Conservation (phyloP, 2,329 filamentous ascomycete species). For the Fusarium buharicum region DNA sequence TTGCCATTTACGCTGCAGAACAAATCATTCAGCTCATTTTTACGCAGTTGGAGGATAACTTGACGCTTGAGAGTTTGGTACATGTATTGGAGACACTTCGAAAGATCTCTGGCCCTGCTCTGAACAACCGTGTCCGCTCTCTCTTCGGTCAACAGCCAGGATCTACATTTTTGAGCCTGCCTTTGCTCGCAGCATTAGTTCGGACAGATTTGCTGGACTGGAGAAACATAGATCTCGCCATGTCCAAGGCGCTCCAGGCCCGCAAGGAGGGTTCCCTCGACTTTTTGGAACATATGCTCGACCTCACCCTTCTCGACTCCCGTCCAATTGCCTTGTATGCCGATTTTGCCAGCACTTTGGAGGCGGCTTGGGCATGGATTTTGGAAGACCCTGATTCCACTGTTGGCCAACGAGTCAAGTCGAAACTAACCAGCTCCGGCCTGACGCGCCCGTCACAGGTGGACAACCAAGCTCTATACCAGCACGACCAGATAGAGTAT, state of each 20-base stretch:
- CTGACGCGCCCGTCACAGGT: slow-evolving; percentile 53
- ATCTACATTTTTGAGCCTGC: slow-evolving; percentile 65
- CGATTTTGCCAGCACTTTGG: slow-evolving; percentile 85
- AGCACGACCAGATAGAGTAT: slow-evolving; percentile 89
- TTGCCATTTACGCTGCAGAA: slow-evolving; percentile 68
- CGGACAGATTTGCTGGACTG: slow-evolving; percentile 71
- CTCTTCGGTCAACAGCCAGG: slow-evolving; percentile 68
- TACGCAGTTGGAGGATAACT: slow-evolving; percentile 62
- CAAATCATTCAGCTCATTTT: slow-evolving; percentile 69
- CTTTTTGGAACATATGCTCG: slow-evolving; percentile 82
- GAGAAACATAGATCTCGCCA: slow-evolving; percentile 73
- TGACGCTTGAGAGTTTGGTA: slow-evolving; percentile 70
- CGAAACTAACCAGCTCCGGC: slow-evolving; percentile 62
- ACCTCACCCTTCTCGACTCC: slow-evolving; percentile 81
- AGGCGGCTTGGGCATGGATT: slow-evolving; percentile 84
- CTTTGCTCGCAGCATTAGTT: slow-evolving; percentile 66
- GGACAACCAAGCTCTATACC: slow-evolving; percentile 63
- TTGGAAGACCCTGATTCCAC: slow-evolving; percentile 73
- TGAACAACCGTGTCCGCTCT: slow-evolving; percentile 65
- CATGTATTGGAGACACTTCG: slow-evolving; percentile 70
- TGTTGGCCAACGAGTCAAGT: slow-evolving; percentile 76
- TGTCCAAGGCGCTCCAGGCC: slow-evolving; percentile 77
- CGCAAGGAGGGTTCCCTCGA: slow-evolving; percentile 78
- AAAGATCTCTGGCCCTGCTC: slow-evolving; percentile 65
- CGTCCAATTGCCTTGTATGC: slow-evolving; percentile 81